Base-by-base conservation (phyloP, 2,329 filamentous ascomycete genomes). In the Aspergillaceae sp. region DNA sequence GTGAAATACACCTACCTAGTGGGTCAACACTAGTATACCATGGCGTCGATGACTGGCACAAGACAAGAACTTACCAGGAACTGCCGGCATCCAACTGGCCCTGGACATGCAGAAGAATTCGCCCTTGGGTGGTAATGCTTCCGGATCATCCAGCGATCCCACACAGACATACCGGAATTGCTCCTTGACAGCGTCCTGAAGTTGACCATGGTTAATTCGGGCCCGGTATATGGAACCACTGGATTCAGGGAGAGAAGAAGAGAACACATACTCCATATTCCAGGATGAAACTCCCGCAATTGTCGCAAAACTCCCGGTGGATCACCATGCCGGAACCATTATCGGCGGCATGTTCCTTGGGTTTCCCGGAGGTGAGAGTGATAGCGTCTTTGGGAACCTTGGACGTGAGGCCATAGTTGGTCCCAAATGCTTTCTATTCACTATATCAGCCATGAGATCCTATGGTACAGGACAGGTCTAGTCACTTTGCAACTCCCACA, bases 81-180 rank as follows among this genome's bases (percentile, higher is more conserved):
- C 62, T 53, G 73, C 68, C 2, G 72, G 73, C 72, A 76, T 76
- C 76, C 76, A 79, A 1, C 52, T 58, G 4, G 68, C 63, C 47
- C 73, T 61, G 35, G 64, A 56, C 44, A 66, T 74, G 56, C 74
- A 77, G 51, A 77, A 79, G 61, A 78, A 78, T 51, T 78, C 75
- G 0, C 74, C 75, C 53, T 76, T 77, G 0, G 75, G 75, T 4
- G 73, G 71, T 7, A 78, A 56, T 43, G 60, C 65, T 9, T 73
- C 71, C 0, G 70, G 71, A 19, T 75, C 65, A 46, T 78, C 74
- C 3, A 79, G 58, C 0, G 74, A 74, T 1, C 76, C 75, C 36
- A 74, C 70, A 11, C 69, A 71, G 7, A 75, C 66, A 52, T 73
- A 71, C 29, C 62, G 64, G 46, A 61, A 70, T 6, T 57, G 53